These are phyloP conservation scores for Paraleonurus japonicus DNA, from an alignment of 257 asterid species.

Conservation along the genomic window DNA sequence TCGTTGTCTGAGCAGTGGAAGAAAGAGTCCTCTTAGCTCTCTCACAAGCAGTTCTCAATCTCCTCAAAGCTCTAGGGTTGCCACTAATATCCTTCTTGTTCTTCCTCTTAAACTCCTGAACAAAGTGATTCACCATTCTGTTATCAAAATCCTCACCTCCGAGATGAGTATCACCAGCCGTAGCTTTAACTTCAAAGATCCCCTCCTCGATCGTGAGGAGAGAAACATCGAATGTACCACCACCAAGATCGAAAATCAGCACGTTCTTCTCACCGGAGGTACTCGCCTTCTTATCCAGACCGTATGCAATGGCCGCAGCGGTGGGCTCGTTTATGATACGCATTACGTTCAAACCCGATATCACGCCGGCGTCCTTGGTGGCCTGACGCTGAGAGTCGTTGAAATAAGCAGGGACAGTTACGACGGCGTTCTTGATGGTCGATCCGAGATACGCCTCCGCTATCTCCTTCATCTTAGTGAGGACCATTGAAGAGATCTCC, in stretches of 20 bases:
- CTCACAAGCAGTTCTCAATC: constrained; percentile 41
- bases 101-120: constrained; percentile 41
- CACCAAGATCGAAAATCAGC: constrained; percentile 41
- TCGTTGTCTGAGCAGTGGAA: constrained; percentile 40
- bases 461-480: constrained; percentile 39
- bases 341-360: constrained; percentile 37
- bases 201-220: constrained; percentile 43
- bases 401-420: constrained; percentile 43
- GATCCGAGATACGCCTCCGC: constrained; percentile 38
- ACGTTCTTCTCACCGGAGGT: constrained; percentile 36
- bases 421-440: constrained; percentile 37
- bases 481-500: constrained; percentile 46
- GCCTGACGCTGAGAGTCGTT: constrained; percentile 49
- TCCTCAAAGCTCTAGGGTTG: constrained; percentile 37
- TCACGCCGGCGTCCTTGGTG: constrained; percentile 43
- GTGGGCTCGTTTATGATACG: constrained; percentile 44
- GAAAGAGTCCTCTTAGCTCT: constrained; percentile 43
- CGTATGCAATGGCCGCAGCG: constrained; percentile 45
- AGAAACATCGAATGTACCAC: constrained; percentile 42
- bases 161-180: constrained; percentile 43
- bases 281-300: constrained; percentile 35
- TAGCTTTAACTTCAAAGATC: constrained; percentile 39
- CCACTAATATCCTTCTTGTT: constrained; percentile 40
- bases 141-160: constrained; percentile 47
- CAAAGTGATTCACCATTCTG: constrained; percentile 43